Evolutionary conservation across 1,139 yeast genomes (phyloP).

Genomic region (Sugiyamaella sp.): DNA sequence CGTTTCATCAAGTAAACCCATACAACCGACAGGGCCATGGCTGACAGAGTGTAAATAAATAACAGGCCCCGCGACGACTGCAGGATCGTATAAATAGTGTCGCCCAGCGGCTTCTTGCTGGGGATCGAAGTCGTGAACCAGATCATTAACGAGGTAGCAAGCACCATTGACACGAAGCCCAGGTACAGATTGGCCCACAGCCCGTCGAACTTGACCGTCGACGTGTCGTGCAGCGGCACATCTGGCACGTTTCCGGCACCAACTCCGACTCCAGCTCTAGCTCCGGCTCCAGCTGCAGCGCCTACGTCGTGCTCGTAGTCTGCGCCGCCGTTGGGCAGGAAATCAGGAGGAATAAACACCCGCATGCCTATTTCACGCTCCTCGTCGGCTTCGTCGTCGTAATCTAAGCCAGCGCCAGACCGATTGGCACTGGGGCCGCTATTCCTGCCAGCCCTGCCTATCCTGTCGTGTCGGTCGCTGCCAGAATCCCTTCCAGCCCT

Average conservation of each 20-base stretch:
- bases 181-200: slow-evolving; percentile 41
- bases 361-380: slow-evolving; percentile 27
- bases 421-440: too few species aligned
- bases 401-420: too few species aligned
- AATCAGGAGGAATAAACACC: slow-evolving; percentile 33
- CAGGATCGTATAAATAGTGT: slow-evolving; percentile 41
- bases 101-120: slow-evolving; percentile 38
- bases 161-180: slow-evolving; percentile 37
- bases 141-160: slow-evolving; percentile 43
- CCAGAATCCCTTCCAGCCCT: too few species aligned
- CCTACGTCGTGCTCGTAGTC: slow-evolving; percentile 14
- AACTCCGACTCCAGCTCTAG: slow-evolving; percentile 7
- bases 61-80: slow-evolving; percentile 39
- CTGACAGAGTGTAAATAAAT: slow-evolving; percentile 37
- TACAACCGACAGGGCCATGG: slow-evolving; percentile 38
- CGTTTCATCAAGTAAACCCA: slow-evolving; percentile 43
- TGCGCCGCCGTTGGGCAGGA: slow-evolving; percentile 26
- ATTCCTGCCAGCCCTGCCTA: too few species aligned
- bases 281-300: not conserved
- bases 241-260: slow-evolving; percentile 25
- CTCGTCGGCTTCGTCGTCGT: slow-evolving; percentile 15
- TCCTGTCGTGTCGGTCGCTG: too few species aligned
- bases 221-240: slow-evolving; percentile 23
- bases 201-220: slow-evolving; percentile 33
- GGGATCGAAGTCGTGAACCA: slow-evolving; percentile 41